A percentile compares a stretch with the other conserved stretches of the same genome.
phyloP scores from a whole-genome alignment of 2,329 filamentous ascomycete genomes.

The Aureobasidium sp. region DNA sequence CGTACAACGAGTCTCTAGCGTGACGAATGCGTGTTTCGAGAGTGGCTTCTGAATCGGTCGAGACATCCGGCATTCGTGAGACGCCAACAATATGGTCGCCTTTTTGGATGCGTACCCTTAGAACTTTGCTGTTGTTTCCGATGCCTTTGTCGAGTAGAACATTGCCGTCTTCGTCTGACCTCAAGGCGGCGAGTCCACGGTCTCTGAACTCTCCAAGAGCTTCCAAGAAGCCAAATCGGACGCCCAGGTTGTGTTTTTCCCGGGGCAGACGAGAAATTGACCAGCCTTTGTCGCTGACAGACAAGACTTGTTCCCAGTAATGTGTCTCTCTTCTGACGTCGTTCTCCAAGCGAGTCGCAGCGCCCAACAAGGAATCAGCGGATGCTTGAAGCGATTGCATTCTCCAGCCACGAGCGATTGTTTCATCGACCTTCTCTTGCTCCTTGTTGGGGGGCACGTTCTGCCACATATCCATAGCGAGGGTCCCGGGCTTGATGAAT shows the following conservation, averaged over 20 bases:
- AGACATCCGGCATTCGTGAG: constrained; percentile 30
- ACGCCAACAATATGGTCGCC: constrained; percentile 50
- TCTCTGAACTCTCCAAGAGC: constrained; percentile 51
- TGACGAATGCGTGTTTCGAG: constrained; percentile 63
- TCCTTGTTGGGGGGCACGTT: constrained; percentile 49
- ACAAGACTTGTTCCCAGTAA: constrained; percentile 83
- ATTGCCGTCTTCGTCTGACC: constrained; percentile 63
- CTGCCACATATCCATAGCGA: constrained; percentile 57
- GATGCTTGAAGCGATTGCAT: constrained; percentile 67
- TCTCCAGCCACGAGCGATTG: constrained; percentile 61
- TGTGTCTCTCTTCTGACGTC: constrained; percentile 73
- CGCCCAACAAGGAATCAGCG: constrained; percentile 62
- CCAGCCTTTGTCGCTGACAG: constrained; percentile 79
- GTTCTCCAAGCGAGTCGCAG: constrained; percentile 61
- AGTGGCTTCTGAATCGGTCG: constrained; percentile 42
- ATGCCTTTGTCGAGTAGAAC: constrained; percentile 64
- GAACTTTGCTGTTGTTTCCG: constrained; percentile 45
- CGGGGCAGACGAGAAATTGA: constrained; percentile 68
- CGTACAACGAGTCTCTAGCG: constrained; percentile 69
- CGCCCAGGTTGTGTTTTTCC: constrained; percentile 66
- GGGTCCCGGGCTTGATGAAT: constrained; percentile 62
- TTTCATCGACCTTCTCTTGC: constrained; percentile 27
- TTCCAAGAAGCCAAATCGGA: constrained; percentile 84
- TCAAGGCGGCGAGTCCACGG: constrained; percentile 72
- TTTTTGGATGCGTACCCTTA: constrained; percentile 59